Evolutionary conservation across 768 basidiomycete species (phyloP), one percentile per base, ranked within the genome.

Genomic region (Tylopilus vinaceipallidus): DNA sequence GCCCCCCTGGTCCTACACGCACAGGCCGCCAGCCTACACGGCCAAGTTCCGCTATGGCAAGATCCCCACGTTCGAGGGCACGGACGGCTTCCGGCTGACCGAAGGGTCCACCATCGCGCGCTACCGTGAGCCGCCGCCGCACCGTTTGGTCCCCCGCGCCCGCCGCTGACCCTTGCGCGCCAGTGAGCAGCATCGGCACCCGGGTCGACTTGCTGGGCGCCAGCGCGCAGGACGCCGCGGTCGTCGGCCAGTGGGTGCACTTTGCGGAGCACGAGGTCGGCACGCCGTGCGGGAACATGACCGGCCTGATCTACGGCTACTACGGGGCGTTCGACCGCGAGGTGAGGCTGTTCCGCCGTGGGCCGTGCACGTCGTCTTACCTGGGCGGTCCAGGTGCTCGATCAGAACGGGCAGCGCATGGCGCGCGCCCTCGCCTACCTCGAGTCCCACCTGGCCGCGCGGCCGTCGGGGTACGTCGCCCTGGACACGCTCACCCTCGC

Each of bases 51-150:
- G 56, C 0, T 54, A 56, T 9, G 61, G 59, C 0, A 63, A 63
- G 30, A 53, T 63, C 20, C 62, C 62, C 26, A 30, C 59, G 1
- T 63, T 63, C 10, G 54, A 63, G 35, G 54, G 47, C 4, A 39
- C 33, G 13, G 56, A 63, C 6, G 62, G 59, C 16, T 59, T 52
- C 23, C 56, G n/a, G 13, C 14, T 63, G 12, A 42, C n/a, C 9
- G 62, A 63, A 38, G 62, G 62, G 1, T 19, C 52, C n/a, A 22
- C 54, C 29, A 63, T 63, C 27, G 62, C 56, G 4, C 59, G 54
- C 17, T 61, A 63, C 30, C 14, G 59, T 60, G 45, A 49, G 58
- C 61, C 11, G 1, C 26, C 24, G 2, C 9, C 4, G 4, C 3
- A 12, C 26, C 13, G 8, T 23, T n/a, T 7, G 10, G 3, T 42